Base-by-base conservation (phyloP, 108 stramenopile species). In the Skeletonema costatum region DNA sequence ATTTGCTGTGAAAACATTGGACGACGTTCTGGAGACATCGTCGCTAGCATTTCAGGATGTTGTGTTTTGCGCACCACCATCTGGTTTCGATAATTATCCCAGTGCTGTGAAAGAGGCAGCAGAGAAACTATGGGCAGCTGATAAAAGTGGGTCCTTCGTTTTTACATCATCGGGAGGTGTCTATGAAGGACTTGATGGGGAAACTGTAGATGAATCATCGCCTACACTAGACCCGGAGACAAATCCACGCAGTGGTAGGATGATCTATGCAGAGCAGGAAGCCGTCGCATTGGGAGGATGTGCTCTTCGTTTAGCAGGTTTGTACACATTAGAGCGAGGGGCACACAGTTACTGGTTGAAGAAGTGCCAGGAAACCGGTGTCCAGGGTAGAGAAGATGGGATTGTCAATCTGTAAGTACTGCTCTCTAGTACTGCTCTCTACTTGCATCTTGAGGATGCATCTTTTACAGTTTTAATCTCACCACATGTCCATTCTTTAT, bases 21-120 rank as follows among this genome's bases (percentile, higher is more conserved):
- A 90, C 5, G 83, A 90, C 32, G 48, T 71, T 19, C 17, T 44
- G 3, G 35, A 48, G 32, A 17, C 60, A 17, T 31, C 19, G 9
- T 87, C 80, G 38, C 10, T 30, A 19, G 12, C 19, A 6, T 96
- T 85, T 64, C 68, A 87, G 30, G 83, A 94, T 76, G 89, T 93
- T 63, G 95, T 96, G 13, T 96, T 96, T 79, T 96, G 95, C 53
- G 95, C 93, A 30, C 95, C 95, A 39, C 95, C 95, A 7, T 93
- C 92, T 16, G 95, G 95, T 36, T 96, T 91, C 71, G 89, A 91
- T 4, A 89, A 96, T 64, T 96, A 96, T 73, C 75, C 93, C 17
- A 70, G 66, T 21, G 92, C 90, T 5, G 86, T 94, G 3, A 50
- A 81, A 51, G 72, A 76, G 9, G 87, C 83, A 16, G 80, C 86